Evolutionary conservation across 2,329 filamentous ascomycete species (phyloP), one percentile per base, ranked within the genome.

Genomic region (Alternaria triticimaculans): DNA sequence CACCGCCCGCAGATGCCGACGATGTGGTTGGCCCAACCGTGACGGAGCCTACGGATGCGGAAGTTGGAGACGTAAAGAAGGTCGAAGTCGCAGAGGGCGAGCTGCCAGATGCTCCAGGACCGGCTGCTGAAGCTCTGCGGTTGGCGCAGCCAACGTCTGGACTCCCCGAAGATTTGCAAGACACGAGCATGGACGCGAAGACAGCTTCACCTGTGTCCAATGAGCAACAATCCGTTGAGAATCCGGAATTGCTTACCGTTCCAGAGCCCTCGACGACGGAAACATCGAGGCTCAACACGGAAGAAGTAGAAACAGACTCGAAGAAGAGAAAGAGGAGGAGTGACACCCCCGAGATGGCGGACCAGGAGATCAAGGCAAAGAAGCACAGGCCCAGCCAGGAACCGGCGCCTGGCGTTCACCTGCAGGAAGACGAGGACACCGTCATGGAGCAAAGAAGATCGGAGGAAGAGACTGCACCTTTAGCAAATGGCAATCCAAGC

Each of bases 311-410:
- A 59, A 78, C 78, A 14, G 80, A 82, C 15, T 74, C 64, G 12
- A 74, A 70, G 65, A 82, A 82, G 70, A 76, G 81, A 60, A 83
- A 83, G 69, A 72, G 81, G 59, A 70, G 81, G 54, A 83, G 81
- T 51, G 60, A 61, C 18, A 80, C 80, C 25, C 81, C 81, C 11
- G 75, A 80, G 6, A 55, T 79, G 6, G 67, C 73, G 2, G 50
- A 67, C 12, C 73, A 78, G 21, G 79, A 80, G 5, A 75, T 82
- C 18, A 80, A 68, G 45, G 80, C 74, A 43, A 85, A 85, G 72
- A 84, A 82, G 68, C 66, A 81, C 9, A 80, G 81, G 57, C 74
- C 77, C 11, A 78, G 76, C 21, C 74, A 80, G n/a, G 76, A 78
- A 15, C 69, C 72, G 18, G 73, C 63, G 11, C 72, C 70, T 41